phyloP scores from a whole-genome alignment of 1,284 basidiomycete species.

The Pseudozyma tsukubaensis region DNA sequence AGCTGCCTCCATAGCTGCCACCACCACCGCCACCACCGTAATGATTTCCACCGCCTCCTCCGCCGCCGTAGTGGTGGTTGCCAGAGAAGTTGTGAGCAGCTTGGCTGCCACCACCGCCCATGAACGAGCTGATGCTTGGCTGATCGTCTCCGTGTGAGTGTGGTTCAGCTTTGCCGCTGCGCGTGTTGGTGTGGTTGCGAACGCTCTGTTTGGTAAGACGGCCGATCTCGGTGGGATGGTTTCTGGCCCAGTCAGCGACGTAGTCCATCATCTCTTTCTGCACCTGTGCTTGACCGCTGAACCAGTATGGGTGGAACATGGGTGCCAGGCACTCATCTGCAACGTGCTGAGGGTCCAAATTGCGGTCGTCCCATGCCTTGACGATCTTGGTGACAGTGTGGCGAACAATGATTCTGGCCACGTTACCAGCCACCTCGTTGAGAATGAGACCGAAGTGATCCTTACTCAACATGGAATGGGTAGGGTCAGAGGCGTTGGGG shows the following conservation, averaged over 20 bases:
- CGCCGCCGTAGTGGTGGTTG: constrained; percentile 21
- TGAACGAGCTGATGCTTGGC: constrained; percentile 43
- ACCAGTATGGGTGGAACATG: constrained; percentile 65
- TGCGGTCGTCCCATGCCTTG: constrained; percentile 78
- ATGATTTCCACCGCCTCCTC: not conserved
- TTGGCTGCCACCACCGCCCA: constrained; percentile 49
- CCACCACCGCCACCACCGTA: constrained; percentile 13
- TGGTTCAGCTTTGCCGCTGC: constrained; percentile 58
- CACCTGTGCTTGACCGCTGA: constrained; percentile 42
- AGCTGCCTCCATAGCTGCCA: constrained; percentile 1
- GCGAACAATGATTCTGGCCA: constrained; percentile 72
- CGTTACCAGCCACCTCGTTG: constrained; percentile 69
- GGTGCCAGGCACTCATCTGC: constrained; percentile 61
- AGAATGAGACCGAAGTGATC: constrained; percentile 69
- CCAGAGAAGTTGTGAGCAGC: constrained; percentile 40
- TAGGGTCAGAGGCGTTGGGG: constrained; percentile 68
- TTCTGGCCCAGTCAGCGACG: constrained; percentile 56
- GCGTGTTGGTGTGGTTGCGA: constrained; percentile 60
- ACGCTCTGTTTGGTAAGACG: constrained; percentile 51
- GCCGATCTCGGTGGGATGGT: constrained; percentile 51
- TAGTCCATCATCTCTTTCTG: constrained; percentile 64
- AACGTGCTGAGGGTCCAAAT: constrained; percentile 35
- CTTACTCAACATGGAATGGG: constrained; percentile 64
- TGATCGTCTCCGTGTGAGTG: constrained; percentile 57
- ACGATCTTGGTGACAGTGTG: constrained; percentile 77